A percentile compares a stretch with the other conserved stretches of the same genome.
Evolutionary conservation across 192 early-diverging fungal species (phyloP).

Genomic region (Jimgerdemannia lactiflua): DNA sequence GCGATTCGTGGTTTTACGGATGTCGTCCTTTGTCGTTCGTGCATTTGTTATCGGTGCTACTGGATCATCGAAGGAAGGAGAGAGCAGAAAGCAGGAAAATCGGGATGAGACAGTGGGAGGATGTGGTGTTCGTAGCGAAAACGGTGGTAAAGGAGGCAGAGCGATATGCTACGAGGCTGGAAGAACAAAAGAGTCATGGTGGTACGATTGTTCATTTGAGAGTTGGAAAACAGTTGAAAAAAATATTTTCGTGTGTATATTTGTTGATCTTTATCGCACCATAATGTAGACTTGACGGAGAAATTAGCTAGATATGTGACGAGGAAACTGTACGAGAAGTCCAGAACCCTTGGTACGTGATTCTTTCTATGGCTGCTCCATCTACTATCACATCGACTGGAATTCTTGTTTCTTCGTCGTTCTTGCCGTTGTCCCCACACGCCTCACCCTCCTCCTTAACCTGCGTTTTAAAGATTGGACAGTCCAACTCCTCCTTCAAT

Average conservation of each 20-base stretch:
- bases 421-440: too few species aligned
- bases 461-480: not conserved
- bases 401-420: too few species aligned
- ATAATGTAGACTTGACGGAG: not conserved
- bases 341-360: not conserved
- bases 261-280: too few species aligned
- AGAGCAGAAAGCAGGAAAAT: not conserved
- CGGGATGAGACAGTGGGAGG: not conserved
- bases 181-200: not conserved
- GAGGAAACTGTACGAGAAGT: not conserved
- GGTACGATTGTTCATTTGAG: too few species aligned
- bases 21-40: not conserved
- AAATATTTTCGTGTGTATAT: too few species aligned
- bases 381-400: too few species aligned
- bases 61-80: not conserved
- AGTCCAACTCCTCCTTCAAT: not conserved
- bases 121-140: not conserved
- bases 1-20: not conserved
- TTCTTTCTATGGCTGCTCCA: too few species aligned
- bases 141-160: not conserved
- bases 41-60: not conserved
- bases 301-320: not conserved
- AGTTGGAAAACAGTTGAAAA: too few species aligned
- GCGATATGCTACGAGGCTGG: not conserved
- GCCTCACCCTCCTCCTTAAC: not conserved